Evolutionary conservation across 345 rosid species (phyloP), one percentile per base, ranked within the genome.

Genomic region (Melastoma malabathricum): DNA sequence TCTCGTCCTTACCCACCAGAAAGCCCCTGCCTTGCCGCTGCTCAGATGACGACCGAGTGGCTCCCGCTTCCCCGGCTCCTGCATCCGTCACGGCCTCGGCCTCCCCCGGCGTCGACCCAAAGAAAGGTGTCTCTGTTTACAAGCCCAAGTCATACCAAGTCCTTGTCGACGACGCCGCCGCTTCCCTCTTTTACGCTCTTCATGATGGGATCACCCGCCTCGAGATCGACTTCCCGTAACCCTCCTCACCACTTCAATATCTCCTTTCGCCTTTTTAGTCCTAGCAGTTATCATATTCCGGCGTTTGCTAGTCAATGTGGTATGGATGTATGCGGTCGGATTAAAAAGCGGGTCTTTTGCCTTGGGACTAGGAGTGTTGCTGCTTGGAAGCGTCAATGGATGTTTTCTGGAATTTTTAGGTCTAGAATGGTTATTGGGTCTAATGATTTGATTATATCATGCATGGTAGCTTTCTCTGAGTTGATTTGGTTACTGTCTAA

Each of bases 201-300:
- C 68, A 76, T 54, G 90, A 79, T 44, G 88, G 88, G 39, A 81
- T 76, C 68, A 66, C 71, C 56, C 89, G 90, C 52, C 20, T 89
- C 54, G 95, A 89, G 66, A 86, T 89, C 55, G 97, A 89, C 61
- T 89, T 89, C 70, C 95, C 95, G 95, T 89, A 79, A 71, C 10
- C 47, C 47, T 31, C 55, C 48, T 22, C 25, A 22, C 25, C 25
- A 1, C 25, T 22, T 22, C 2, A 22, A 22, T 22, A 22, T 22
- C 25, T 22, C 25, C 25, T 22, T 22, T 44, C 5, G n/a, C 49
- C 5, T 10, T 10, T 34, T 23, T 13, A 20, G 5, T 18, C 43
- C 0, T 0, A 14, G 18, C 10, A 48, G 34, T 29, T 29, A 25
- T 43, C 19, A 15, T 31, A 18, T 31, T 17, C 15, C 27, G 17